These are phyloP conservation scores for Glycyrrhiza uralensis DNA, from an alignment of 306 rosid genomes.

Conservation along the genomic window DNA sequence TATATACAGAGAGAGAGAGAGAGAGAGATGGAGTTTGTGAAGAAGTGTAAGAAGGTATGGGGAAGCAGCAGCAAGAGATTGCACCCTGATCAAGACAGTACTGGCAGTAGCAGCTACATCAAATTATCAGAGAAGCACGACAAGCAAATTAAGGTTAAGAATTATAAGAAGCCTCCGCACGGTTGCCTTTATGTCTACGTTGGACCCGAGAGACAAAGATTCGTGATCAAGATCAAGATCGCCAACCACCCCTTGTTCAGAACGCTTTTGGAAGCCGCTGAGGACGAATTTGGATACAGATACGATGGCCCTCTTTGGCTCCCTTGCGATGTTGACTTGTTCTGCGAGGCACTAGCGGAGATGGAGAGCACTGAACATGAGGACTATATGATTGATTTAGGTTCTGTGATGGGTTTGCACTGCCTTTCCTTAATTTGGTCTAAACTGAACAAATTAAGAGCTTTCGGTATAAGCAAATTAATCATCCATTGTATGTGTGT, in stretches of 20 bases:
- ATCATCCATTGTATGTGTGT: too few relatives aligned
- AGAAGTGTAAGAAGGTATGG: conserved; percentile 33
- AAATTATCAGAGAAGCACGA: background rate
- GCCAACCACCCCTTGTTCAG: conserved; percentile 60
- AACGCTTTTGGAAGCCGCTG: conserved; percentile 60
- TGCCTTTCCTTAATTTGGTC: too few relatives aligned
- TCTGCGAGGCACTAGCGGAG: conserved; percentile 40
- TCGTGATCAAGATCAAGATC: conserved; percentile 43
- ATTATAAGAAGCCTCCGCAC: conserved; percentile 23
- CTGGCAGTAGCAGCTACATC: background rate
- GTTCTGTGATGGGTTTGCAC: too few relatives aligned
- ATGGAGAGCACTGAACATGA: background rate
- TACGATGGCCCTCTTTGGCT: conserved; percentile 68
- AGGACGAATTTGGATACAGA: conserved; percentile 53
- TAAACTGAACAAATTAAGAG: too few relatives aligned
- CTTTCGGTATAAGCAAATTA: too few relatives aligned
- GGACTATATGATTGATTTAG: too few relatives aligned
- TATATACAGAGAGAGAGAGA: background rate
- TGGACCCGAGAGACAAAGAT: conserved; percentile 51
- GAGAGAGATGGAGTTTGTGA: conserved; percentile 22
- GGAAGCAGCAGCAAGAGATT: conserved; percentile 2
- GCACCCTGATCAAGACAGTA: background rate
- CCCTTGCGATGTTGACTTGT: conserved; percentile 61
- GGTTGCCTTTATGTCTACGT: conserved; percentile 66
- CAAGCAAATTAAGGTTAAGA: background rate